Percentiles rank a stretch among this genome's conserved stretches.
Conservation (phyloP, 2,329 filamentous ascomycete genomes). For the Botryotinia globosa region DNA sequence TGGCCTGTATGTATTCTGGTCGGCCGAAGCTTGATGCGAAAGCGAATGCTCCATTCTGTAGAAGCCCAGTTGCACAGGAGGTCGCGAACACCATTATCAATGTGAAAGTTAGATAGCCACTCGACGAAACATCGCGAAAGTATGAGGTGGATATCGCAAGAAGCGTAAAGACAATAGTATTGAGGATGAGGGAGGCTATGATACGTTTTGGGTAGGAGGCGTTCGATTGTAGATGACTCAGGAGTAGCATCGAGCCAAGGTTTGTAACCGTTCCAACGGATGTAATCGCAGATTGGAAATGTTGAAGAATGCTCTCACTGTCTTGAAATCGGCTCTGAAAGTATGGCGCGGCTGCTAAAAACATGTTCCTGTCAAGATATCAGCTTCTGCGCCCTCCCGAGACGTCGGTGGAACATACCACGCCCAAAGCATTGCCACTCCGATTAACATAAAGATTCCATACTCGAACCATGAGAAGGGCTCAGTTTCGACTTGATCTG, state of each 20-base stretch:
- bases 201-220: slow-evolving; percentile 91
- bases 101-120: slow-evolving; percentile 74
- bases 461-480: slow-evolving; percentile 87
- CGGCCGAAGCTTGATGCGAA: slow-evolving; percentile 83
- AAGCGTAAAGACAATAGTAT: slow-evolving; percentile 71
- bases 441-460: slow-evolving; percentile 76
- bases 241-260: slow-evolving; percentile 68
- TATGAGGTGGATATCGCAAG: slow-evolving; percentile 75
- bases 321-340: slow-evolving; percentile 78
- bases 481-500: slow-evolving; percentile 32
- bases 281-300: slow-evolving; percentile 88
- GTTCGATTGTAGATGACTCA: slow-evolving; percentile 75
- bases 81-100: slow-evolving; percentile 78
- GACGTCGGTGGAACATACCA: slow-evolving; percentile 61
- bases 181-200: slow-evolving; percentile 70
- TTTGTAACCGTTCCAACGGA: slow-evolving; percentile 85
- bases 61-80: slow-evolving; percentile 76
- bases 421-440: slow-evolving; percentile 94
- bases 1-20: slow-evolving; percentile 88
- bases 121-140: slow-evolving; percentile 60
- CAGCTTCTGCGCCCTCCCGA: slow-evolving; percentile 18
- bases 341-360: slow-evolving; percentile 90
- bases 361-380: slow-evolving; percentile 77
- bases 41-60: slow-evolving; percentile 92
- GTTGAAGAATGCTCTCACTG: slow-evolving; percentile 67